phyloP scores from a whole-genome alignment of 108 stramenopile species.

The Cyclotella choctawhatcheeana region DNA sequence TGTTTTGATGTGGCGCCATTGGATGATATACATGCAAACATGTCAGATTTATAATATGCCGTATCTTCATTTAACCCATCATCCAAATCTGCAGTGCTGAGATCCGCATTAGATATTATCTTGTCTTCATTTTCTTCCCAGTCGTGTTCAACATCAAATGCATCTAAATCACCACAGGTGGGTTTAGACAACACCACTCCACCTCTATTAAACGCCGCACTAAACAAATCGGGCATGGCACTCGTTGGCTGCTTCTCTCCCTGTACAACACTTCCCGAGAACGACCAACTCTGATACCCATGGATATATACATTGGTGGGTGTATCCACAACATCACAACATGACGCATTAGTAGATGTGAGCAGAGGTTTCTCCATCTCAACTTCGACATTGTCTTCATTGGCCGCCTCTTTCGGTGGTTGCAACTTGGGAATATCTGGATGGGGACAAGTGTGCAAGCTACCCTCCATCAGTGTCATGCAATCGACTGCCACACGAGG shows the following conservation, averaged over 20 bases:
- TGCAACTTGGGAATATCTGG: conserved; percentile 2
- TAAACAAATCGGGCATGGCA: conserved; percentile 80
- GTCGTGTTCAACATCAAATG: conserved; percentile 5
- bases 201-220: conserved; percentile 79
- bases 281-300: conserved; percentile 90
- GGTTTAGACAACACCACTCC: conserved; percentile 41
- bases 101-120: not conserved
- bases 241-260: conserved; percentile 75
- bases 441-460: conserved; percentile 43
- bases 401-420: not conserved
- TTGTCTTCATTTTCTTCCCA: conserved; percentile 24
- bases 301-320: conserved; percentile 85
- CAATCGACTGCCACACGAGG: conserved; percentile 68
- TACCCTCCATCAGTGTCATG: conserved; percentile 73
- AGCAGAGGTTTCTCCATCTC: conserved; percentile 1
- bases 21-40: conserved; percentile 80
- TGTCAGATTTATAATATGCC: conserved; percentile 77
- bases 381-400: not conserved
- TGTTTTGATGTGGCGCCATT: conserved; percentile 48
- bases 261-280: conserved; percentile 72
- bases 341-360: conserved; percentile 32
- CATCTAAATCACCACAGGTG: conserved; percentile 5
- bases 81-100: not conserved
- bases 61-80: conserved; percentile 30
- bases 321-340: conserved; percentile 34